phyloP scores from a whole-genome alignment of 768 basidiomycete species.

The Lactarius vividus region DNA sequence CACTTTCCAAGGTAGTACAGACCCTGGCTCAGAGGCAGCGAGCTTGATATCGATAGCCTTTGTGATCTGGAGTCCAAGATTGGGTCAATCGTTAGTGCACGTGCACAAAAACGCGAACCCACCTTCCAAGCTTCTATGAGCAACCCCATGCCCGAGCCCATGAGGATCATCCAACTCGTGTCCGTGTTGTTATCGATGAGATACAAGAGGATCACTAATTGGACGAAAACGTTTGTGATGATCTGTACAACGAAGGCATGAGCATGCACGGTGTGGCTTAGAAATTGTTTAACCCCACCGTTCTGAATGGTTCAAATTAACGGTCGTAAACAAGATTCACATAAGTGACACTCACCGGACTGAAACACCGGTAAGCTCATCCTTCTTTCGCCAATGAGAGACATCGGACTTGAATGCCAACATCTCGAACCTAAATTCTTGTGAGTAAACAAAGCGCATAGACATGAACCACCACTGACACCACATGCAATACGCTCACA shows the following conservation, averaged over 20 bases:
- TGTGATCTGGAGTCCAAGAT: slow-evolving; percentile 52
- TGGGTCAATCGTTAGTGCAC: background rate
- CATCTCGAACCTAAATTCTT: slow-evolving; percentile 75
- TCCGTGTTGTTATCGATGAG: slow-evolving; percentile 94
- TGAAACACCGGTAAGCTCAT: slow-evolving; percentile 94
- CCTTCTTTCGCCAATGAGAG: slow-evolving; percentile 91
- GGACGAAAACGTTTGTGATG: slow-evolving; percentile 92
- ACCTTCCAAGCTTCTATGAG: slow-evolving; percentile 95
- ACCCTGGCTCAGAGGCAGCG: slow-evolving; percentile 57
- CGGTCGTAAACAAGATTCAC: slow-evolving; percentile 27
- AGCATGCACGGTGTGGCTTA: slow-evolving; percentile 42
- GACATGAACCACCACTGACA: slow-evolving; percentile 50
- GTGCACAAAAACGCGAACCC: slow-evolving; percentile 21
- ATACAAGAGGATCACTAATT: slow-evolving; percentile 85
- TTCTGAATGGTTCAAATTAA: slow-evolving; percentile 10
- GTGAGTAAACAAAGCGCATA: slow-evolving; percentile 20
- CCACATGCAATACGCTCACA: slow-evolving; percentile 83
- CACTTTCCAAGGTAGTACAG: slow-evolving; percentile 72
- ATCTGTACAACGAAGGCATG: slow-evolving; percentile 44
- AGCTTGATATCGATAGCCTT: slow-evolving; percentile 88
- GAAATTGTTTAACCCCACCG: slow-evolving; percentile 11
- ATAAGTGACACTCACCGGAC: slow-evolving; percentile 54
- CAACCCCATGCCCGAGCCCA: slow-evolving; percentile 79
- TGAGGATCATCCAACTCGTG: slow-evolving; percentile 97
- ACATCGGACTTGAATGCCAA: slow-evolving; percentile 95